Evolutionary conservation across 805 yeast genomes (phyloP), one percentile per base, ranked within the genome.

Genomic region (Metschnikowia reukaufii): DNA sequence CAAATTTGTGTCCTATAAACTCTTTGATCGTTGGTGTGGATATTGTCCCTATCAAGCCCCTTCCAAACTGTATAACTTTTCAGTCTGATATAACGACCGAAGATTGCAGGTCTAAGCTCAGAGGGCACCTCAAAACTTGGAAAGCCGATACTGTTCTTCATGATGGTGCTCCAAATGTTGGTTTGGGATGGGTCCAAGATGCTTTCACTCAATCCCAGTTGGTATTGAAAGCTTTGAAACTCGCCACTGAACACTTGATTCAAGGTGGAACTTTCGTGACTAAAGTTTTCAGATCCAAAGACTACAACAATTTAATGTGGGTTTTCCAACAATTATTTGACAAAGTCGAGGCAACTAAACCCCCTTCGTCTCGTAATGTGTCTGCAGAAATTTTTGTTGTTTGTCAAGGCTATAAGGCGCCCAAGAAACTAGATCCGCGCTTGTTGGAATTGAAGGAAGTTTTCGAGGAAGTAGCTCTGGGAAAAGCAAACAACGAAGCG

Each of bases 131-230:
- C 85, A 94, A 94, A 67, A 91, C 98, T 1, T 94, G 98, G 97
- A 94, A 94, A 61, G 99, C 98, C 1, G 98, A 94, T 64, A 88
- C 96, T 0, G 98, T 94, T 16, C 73, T 94, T 63, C 99, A 94
- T 70, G 99, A 94, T 78, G 99, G 99, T 84, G 99, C 99, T 23
- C 99, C 99, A 25, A 94, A 94, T 63, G 98, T 94, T 59, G 99
- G 99, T 84, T 78, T 94, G 62, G 96, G 96, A n/a, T 94, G 99
- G 99, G 94, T 88, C 17, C 99, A 94, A 68, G 99, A 94, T 81
- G 99, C 99, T 1, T 94, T 88, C 71, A 89, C 98, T 1, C 99
- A 94, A 72, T 89, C 97, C 21, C 98, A 92, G 63, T 81, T 94
- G 58, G 95, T 96, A 25, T 74, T 94, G 56, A 96, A 91, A 72